These are phyloP conservation scores for Spergularia bocconei DNA, from an alignment of 148 eudicot species.

Conservation along the genomic window DNA sequence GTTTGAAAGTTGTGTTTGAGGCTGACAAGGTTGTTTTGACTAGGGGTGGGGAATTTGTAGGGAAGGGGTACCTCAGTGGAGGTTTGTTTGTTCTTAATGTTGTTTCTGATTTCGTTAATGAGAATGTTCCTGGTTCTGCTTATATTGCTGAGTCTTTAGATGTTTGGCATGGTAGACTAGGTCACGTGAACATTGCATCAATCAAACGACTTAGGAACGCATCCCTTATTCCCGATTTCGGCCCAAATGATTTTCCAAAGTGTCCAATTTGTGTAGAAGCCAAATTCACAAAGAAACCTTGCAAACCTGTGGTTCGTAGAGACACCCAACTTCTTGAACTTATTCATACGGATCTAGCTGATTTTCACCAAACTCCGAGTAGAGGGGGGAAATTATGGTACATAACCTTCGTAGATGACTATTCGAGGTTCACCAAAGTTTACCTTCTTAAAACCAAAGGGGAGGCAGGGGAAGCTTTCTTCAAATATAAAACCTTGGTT, in stretches of 20 bases:
- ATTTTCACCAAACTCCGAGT: background rate
- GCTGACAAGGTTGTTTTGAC: background rate
- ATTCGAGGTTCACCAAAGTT: background rate
- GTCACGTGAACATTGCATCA: background rate
- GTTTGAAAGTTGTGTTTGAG: background rate
- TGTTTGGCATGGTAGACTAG: background rate
- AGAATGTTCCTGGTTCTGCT: background rate
- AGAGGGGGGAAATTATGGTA: background rate
- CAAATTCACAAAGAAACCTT: background rate
- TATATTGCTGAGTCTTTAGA: constrained; percentile 11
- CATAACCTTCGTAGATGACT: background rate
- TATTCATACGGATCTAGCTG: background rate
- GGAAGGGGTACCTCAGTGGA: too few relatives aligned
- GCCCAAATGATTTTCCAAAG: background rate
- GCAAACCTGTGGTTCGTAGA: background rate
- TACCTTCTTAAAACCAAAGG: background rate
- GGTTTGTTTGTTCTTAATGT: background rate
- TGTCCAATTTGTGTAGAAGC: constrained; percentile 5
- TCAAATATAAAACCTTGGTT: too few relatives aligned
- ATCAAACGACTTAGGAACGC: background rate
- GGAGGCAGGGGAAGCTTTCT: background rate
- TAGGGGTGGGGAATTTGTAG: too few relatives aligned
- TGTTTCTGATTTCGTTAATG: background rate
- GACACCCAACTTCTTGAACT: background rate
- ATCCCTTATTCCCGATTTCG: background rate